A percentile compares a stretch with the other conserved stretches of the same genome.
Evolutionary conservation across 805 yeast genomes (phyloP).

Genomic region (Lipomyces sp.): DNA sequence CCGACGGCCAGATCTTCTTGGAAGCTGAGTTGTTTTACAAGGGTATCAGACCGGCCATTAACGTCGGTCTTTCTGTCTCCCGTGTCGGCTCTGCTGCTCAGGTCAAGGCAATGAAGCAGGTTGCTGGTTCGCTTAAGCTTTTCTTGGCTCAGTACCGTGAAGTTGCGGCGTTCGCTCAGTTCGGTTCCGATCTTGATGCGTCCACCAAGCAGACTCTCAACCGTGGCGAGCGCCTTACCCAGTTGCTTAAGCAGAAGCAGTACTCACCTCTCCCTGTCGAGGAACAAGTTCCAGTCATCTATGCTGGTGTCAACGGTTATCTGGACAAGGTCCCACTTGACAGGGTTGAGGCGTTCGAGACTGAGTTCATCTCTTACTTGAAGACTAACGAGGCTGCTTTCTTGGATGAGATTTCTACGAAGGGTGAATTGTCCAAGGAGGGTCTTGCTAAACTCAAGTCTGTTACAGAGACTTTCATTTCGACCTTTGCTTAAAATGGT

Average conservation of each 20-base stretch:
- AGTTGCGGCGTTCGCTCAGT: constrained; percentile 99
- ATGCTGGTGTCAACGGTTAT: constrained; percentile 99
- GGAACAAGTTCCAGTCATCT: constrained; percentile 98
- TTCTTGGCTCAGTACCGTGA: constrained; percentile 99
- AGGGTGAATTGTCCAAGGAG: constrained; percentile 91
- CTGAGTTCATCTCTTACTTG: constrained; percentile 87
- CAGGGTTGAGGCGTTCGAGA: constrained; percentile 89
- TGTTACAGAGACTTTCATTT: constrained; percentile 90
- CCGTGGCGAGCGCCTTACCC: constrained; percentile 99
- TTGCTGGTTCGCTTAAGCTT: constrained; percentile 99
- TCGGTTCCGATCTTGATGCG: constrained; percentile 99
- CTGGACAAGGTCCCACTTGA: constrained; percentile 84
- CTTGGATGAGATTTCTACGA: constrained; percentile 78
- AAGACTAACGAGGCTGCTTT: constrained; percentile 86
- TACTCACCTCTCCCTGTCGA: constrained; percentile 96
- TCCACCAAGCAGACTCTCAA: constrained; percentile 98
- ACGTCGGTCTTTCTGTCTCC: constrained; percentile 99
- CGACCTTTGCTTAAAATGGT: constrained; percentile 62
- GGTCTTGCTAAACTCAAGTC: constrained; percentile 82
- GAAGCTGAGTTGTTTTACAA: constrained; percentile 99
- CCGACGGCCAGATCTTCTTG: constrained; percentile 98
- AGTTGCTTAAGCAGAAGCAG: constrained; percentile 97
- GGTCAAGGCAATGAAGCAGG: constrained; percentile 99
- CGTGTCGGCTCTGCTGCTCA: constrained; percentile 99
- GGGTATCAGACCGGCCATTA: constrained; percentile 99